phyloP scores from a whole-genome alignment of 768 basidiomycete species.

The Lyophyllum decastes region DNA sequence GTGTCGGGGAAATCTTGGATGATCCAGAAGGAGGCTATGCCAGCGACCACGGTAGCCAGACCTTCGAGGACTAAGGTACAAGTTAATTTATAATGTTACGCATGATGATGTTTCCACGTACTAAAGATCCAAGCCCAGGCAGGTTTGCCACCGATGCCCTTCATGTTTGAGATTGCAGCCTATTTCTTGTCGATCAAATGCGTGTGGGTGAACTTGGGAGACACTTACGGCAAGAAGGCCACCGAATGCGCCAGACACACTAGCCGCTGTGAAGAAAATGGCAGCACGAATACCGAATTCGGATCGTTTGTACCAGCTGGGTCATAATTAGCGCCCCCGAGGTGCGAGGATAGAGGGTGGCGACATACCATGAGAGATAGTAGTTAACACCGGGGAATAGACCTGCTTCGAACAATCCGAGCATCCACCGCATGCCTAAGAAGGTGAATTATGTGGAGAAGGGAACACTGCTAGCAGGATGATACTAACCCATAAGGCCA shows the following conservation, averaged over 20 bases:
- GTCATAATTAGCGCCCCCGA: background rate
- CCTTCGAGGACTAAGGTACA: slow-evolving; percentile 56
- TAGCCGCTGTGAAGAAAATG: slow-evolving; percentile 77
- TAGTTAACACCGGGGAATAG: slow-evolving; percentile 66
- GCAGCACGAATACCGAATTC: slow-evolving; percentile 73
- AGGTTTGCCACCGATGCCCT: slow-evolving; percentile 66
- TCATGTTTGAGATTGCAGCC: slow-evolving; percentile 72
- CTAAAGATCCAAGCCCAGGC: slow-evolving; percentile 75
- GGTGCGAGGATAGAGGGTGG: background rate
- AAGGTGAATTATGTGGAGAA: slow-evolving; percentile 1
- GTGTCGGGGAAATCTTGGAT: slow-evolving; percentile 85
- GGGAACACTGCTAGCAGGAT: background rate
- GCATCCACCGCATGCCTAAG: slow-evolving; percentile 70
- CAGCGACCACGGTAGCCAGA: slow-evolving; percentile 66
- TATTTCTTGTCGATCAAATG: slow-evolving; percentile 15
- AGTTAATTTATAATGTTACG: background rate
- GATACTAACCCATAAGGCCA: slow-evolving; percentile 61
- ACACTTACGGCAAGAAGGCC: slow-evolving; percentile 65
- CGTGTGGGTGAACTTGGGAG: slow-evolving; percentile 22
- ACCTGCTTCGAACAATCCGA: slow-evolving; percentile 76
- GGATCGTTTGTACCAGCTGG: slow-evolving; percentile 62
- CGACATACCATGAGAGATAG: slow-evolving; percentile 68
- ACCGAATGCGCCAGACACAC: slow-evolving; percentile 81
- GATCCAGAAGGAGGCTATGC: slow-evolving; percentile 68
- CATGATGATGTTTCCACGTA: slow-evolving; percentile 24